phyloP scores from a whole-genome alignment of 768 basidiomycete genomes.

The Lactarius vividus region DNA sequence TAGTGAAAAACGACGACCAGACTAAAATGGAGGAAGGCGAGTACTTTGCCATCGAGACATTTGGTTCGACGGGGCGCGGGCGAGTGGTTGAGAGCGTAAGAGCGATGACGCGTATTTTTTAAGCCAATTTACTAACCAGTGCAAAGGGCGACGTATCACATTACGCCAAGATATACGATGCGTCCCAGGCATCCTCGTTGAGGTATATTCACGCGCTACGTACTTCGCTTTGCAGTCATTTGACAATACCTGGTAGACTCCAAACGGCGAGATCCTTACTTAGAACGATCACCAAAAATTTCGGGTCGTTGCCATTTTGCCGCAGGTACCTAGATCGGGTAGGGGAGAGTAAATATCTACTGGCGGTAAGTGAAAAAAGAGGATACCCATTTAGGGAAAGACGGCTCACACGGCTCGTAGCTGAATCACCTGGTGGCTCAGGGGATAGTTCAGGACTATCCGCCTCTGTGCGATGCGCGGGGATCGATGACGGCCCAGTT shows the following conservation, averaged over 20 bases:
- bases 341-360: constrained; percentile 90
- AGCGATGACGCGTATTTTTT: constrained; percentile 19
- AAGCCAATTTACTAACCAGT: neutral
- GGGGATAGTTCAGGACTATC: constrained; percentile 89
- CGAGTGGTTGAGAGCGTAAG: constrained; percentile 76
- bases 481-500: constrained; percentile 96
- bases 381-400: neutral
- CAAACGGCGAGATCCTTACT: constrained; percentile 83
- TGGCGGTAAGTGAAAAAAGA: constrained; percentile 58
- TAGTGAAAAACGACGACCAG: constrained; percentile 86
- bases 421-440: constrained; percentile 86
- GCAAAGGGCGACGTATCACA: constrained; percentile 88
- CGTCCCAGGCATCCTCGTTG: constrained; percentile 61
- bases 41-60: constrained; percentile 98
- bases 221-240: constrained; percentile 7
- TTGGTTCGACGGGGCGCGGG: constrained; percentile 94
- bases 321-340: constrained; percentile 89
- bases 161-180: constrained; percentile 74
- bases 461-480: constrained; percentile 80
- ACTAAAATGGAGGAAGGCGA: constrained; percentile 99
- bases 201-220: constrained; percentile 45
- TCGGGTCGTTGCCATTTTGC: constrained; percentile 95
- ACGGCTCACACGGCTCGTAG: constrained; percentile 35
- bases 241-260: constrained; percentile 45
- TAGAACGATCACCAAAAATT: constrained; percentile 85